Conservation (phyloP, 495 filamentous ascomycete genomes). For the Lophiotrema nucula region DNA sequence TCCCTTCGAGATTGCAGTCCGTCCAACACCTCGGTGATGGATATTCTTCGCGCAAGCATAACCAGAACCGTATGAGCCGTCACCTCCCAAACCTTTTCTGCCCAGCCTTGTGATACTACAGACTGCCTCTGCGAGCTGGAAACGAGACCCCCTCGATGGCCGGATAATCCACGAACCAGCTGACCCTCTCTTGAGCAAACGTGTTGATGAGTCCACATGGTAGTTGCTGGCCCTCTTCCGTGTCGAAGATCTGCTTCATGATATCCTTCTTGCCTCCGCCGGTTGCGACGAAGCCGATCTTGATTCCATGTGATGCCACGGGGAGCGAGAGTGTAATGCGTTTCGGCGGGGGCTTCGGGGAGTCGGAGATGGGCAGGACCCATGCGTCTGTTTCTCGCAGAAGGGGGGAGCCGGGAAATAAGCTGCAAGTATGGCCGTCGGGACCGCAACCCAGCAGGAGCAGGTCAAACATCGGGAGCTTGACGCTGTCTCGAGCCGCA, state of each 20-base stretch:
- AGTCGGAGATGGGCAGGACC: conserved; percentile 87
- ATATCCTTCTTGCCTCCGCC: conserved; percentile 87
- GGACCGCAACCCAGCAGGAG: conserved; percentile 90
- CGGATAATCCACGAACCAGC: conserved; percentile 87
- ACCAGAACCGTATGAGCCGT: neutral
- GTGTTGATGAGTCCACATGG: conserved; percentile 87
- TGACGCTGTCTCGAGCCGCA: conserved; percentile 44
- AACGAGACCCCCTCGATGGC: conserved; percentile 83
- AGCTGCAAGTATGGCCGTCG: conserved; percentile 94
- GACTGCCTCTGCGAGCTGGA: conserved; percentile 58
- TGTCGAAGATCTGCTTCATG: conserved; percentile 85
- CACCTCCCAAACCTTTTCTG: neutral
- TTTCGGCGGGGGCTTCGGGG: conserved; percentile 87
- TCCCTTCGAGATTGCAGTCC: no score
- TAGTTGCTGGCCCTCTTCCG: conserved; percentile 68
- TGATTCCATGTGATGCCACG: conserved; percentile 78
- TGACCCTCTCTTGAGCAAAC: conserved; percentile 76
- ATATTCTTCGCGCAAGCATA: conserved; percentile 33
- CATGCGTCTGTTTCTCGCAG: conserved; percentile 87
- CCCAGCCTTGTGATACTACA: conserved; percentile 37
- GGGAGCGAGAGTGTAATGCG: conserved; percentile 90
- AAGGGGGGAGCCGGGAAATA: conserved; percentile 87
- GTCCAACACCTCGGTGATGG: conserved; percentile 19
- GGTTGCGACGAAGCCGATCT: conserved; percentile 87
- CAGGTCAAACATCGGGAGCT: conserved; percentile 86